These are phyloP conservation scores for Amylostereum chailletii DNA, from an alignment of 1,284 basidiomycete species.

Conservation along the genomic window DNA sequence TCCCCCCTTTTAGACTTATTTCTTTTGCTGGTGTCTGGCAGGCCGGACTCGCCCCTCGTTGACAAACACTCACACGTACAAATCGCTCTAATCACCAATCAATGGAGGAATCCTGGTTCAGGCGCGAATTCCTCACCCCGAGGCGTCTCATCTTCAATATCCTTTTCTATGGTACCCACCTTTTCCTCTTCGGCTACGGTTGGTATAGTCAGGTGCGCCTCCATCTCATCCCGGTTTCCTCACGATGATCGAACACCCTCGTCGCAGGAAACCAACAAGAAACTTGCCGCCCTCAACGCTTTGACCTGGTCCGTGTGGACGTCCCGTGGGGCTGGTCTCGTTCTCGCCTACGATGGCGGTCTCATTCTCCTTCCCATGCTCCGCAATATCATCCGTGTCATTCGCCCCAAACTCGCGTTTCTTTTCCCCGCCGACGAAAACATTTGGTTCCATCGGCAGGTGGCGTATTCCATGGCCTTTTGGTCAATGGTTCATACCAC, in stretches of 20 bases:
- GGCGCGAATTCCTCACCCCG: slow-evolving; percentile 54
- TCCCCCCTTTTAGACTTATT: slow-evolving; percentile 18
- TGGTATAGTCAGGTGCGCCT: slow-evolving; percentile 67
- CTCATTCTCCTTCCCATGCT: slow-evolving; percentile 81
- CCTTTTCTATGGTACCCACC: slow-evolving; percentile 68
- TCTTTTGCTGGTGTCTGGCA: slow-evolving; percentile 37
- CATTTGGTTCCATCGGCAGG: slow-evolving; percentile 88
- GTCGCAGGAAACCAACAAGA: slow-evolving; percentile 48
- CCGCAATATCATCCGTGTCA: slow-evolving; percentile 72
- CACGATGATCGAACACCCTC: neutral
- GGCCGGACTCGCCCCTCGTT: slow-evolving; percentile 28
- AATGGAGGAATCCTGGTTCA: slow-evolving; percentile 66
- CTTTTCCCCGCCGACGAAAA: slow-evolving; percentile 85
- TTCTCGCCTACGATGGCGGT: slow-evolving; percentile 75
- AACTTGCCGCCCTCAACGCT: slow-evolving; percentile 64
- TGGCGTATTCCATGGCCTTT: slow-evolving; percentile 85
- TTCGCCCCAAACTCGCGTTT: slow-evolving; percentile 71
- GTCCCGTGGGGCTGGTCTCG: slow-evolving; percentile 81
- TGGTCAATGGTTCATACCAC: slow-evolving; percentile 84
- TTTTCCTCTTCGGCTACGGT: slow-evolving; percentile 67
- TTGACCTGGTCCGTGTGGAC: slow-evolving; percentile 78
- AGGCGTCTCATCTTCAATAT: slow-evolving; percentile 65
- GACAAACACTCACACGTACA: too few species aligned
- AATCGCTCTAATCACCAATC: slow-evolving; percentile 17
- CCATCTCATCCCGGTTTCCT: neutral